These are phyloP conservation scores for Nakaseomyces bracarensis DNA, from an alignment of 1,139 yeast species.

Conservation along the genomic window DNA sequence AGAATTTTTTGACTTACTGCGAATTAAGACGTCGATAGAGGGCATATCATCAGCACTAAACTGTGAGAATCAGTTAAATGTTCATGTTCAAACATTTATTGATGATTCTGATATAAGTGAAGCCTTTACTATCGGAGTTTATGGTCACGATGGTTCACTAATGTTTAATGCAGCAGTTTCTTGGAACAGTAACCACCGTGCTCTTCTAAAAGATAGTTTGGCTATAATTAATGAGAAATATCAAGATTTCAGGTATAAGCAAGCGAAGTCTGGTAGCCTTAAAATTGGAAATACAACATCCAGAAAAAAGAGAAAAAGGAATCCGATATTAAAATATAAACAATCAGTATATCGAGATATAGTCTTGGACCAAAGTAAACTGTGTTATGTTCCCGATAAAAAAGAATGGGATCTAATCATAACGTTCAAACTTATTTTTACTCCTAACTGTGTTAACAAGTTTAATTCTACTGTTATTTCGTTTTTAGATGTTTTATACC, in stretches of 20 bases:
- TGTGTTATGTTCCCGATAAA: not conserved
- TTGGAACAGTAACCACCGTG: not conserved
- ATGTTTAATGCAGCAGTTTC: too few species aligned
- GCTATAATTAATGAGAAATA: conserved; percentile 1
- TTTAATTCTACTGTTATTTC: not conserved
- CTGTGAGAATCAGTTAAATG: too few species aligned
- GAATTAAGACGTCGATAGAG: too few species aligned
- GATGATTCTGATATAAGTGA: too few species aligned
- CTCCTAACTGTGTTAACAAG: not conserved
- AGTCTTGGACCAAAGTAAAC: not conserved
- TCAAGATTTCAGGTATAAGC: not conserved
- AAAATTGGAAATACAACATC: not conserved
- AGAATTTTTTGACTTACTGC: too few species aligned
- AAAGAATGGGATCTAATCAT: not conserved
- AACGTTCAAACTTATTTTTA: not conserved
- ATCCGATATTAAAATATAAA: not conserved
- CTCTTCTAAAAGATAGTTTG: not conserved
- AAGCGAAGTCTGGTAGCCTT: not conserved
- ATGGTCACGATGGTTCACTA: too few species aligned
- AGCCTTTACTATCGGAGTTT: not conserved
- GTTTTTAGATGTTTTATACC: not conserved
- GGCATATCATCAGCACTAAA: too few species aligned
- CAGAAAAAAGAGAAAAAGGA: conserved; percentile 1
- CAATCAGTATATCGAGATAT: not conserved
- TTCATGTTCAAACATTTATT: too few species aligned